Conservation (phyloP, 179 eudicot species). For the Carnegiea gigantea region DNA sequence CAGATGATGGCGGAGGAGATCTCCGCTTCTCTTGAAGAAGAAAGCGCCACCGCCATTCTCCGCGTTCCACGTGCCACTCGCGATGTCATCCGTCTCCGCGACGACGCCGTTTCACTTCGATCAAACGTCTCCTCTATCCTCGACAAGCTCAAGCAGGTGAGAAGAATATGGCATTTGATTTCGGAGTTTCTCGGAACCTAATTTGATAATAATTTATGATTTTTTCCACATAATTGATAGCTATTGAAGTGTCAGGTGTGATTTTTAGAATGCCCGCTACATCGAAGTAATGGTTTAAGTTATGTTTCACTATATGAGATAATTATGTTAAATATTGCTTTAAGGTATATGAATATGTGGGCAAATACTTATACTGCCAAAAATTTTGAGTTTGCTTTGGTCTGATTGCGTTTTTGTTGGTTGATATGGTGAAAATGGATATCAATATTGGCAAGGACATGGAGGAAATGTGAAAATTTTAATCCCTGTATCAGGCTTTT, state of each 20-base stretch:
- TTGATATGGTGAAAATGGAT: not conserved
- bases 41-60: constrained; percentile 79
- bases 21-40: constrained; percentile 83
- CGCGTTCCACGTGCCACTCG: constrained; percentile 98
- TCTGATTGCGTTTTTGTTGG: not conserved
- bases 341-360: not conserved
- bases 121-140: constrained; percentile 69
- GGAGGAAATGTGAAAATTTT: not conserved
- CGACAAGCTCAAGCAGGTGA: constrained; percentile 65
- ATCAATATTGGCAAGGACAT: not conserved
- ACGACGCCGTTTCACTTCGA: constrained; percentile 78
- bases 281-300: not conserved
- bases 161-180: not conserved
- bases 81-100: constrained; percentile 83
- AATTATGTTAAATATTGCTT: not conserved
- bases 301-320: not conserved
- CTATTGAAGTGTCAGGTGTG: not conserved
- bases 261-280: too few relatives aligned
- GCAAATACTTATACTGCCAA: not conserved
- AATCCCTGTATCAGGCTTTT: not conserved
- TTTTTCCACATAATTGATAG: not conserved
- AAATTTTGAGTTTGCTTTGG: not conserved
- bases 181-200: not conserved
- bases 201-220: not conserved
- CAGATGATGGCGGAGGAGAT: constrained; percentile 92